Base-by-base conservation (phyloP, 768 basidiomycete genomes). In the Lactarius sanguifluus region DNA sequence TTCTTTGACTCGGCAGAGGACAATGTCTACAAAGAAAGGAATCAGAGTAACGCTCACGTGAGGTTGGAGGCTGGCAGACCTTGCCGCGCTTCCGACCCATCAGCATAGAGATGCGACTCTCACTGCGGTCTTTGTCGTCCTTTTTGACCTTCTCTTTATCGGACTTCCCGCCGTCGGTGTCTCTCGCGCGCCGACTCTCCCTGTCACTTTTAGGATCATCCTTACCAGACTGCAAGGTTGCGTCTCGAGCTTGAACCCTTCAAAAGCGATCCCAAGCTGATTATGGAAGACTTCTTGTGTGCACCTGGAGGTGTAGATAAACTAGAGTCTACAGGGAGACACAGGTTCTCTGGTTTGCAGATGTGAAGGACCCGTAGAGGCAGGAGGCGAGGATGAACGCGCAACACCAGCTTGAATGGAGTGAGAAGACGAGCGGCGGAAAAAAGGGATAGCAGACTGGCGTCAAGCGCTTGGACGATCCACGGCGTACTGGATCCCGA, bases 371-470 rank as follows among this genome's bases (percentile, higher is more conserved):
- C 74, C 69, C 57, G 80, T 77, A n/a, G 77, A 73, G 58, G 79
- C 76, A 8, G 84, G 79, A 16, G 90, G 82, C 5, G 84, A 79
- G 10, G 81, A 75, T 3, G 80, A 79, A 12, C 79, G 77, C 18
- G 81, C 71, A 1, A 76, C 74, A 41, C 73, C 68, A 38, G 73
- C 75, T 68, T 92, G 89, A 83, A 92, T 89, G 16, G 90, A 92
- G 73, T 94, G 91, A 8, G 94, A 95, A 32, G 92, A 91, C 9
- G 93, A 94, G 41, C 94, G 89, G 54, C 92, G 86, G 80, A 96
- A 96, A 78, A 96, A 96, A 2, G 94, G 94, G 66, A 96, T 96
- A 16, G 92, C 91, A 32, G 92, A 94, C n/a, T 1, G 94, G 94
- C 1, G 94, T 95, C 56, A 94, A 84, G 65, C 94, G 88, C 75